Evolutionary conservation across 2,329 filamentous ascomycete species (phyloP).

Genomic region (Fusarium austroafricanum): DNA sequence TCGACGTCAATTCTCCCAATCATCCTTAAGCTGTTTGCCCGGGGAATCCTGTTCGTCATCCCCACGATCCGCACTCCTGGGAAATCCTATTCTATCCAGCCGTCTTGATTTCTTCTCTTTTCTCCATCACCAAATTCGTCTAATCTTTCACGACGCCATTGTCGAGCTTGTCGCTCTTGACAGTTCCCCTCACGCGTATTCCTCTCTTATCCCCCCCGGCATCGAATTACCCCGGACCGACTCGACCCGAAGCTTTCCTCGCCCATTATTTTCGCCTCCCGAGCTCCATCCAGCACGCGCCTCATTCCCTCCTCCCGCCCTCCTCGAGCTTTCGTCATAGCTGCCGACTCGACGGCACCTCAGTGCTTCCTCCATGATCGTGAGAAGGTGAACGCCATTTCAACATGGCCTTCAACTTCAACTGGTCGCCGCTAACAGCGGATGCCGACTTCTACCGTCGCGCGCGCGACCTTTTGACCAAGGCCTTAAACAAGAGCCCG

Average conservation of each 20-base stretch:
- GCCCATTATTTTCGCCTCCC: constrained; percentile 29
- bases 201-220: constrained; percentile 11
- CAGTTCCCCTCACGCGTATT: neutral
- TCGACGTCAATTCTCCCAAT: constrained; percentile 38
- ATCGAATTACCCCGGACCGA: constrained; percentile 20
- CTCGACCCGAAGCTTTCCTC: constrained; percentile 20
- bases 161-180: constrained; percentile 10
- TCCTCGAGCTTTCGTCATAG: constrained; percentile 33
- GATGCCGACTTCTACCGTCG: constrained; percentile 91
- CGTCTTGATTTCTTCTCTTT: constrained; percentile 31
- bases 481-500: constrained; percentile 95
- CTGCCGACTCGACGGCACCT: constrained; percentile 42
- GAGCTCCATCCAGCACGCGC: constrained; percentile 31
- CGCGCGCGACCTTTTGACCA: constrained; percentile 92
- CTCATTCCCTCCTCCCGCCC: constrained; percentile 15
- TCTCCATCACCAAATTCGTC: constrained; percentile 25
- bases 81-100: constrained; percentile 39
- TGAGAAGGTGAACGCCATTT: constrained; percentile 57
- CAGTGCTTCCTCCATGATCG: constrained; percentile 49
- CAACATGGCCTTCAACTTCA: constrained; percentile 99
- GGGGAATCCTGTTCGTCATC: constrained; percentile 46
- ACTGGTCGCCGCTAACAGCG: constrained; percentile 99
- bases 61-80: constrained; percentile 46
- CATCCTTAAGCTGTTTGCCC: constrained; percentile 33
- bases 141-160: constrained; percentile 8